phyloP scores from a whole-genome alignment of 2,329 filamentous ascomycete species.

The Botrytis fabae region DNA sequence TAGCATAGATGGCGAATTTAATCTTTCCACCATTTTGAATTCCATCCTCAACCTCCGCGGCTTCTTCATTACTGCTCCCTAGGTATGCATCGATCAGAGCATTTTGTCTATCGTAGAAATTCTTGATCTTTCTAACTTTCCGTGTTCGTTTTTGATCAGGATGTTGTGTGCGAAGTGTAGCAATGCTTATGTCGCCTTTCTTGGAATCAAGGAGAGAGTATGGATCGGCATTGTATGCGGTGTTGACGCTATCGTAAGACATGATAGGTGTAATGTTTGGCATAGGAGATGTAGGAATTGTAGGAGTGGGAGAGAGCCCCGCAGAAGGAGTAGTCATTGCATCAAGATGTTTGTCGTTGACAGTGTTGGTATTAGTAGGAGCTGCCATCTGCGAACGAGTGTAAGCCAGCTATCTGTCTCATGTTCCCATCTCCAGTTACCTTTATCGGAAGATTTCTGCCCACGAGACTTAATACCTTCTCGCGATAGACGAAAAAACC shows the following conservation, averaged over 20 bases:
- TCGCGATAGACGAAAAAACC: not conserved
- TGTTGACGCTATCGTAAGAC: constrained; percentile 4
- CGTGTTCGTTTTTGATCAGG: constrained; percentile 44
- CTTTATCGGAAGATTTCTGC: not conserved
- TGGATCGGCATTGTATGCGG: constrained; percentile 38
- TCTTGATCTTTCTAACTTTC: constrained; percentile 45
- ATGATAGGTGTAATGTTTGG: constrained; percentile 2
- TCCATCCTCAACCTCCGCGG: constrained; percentile 51
- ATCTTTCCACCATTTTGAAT: constrained; percentile 24
- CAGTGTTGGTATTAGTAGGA: not conserved
- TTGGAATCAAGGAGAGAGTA: constrained; percentile 39
- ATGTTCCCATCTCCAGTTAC: not conserved
- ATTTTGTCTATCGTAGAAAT: constrained; percentile 51
- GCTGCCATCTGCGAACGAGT: constrained; percentile 4
- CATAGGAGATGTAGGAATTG: not conserved
- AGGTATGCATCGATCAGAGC: constrained; percentile 54
- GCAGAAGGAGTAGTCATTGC: not conserved
- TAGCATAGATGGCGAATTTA: constrained; percentile 56
- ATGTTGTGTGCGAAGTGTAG: constrained; percentile 51
- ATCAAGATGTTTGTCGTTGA: not conserved
- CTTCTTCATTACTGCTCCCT: constrained; percentile 56
- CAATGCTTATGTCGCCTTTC: constrained; percentile 42
- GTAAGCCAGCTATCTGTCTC: not conserved
- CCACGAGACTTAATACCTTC: not conserved
- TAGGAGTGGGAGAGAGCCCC: not conserved